Conservation (phyloP, 163 green algal species). For the Smithsoniella earleae region DNA sequence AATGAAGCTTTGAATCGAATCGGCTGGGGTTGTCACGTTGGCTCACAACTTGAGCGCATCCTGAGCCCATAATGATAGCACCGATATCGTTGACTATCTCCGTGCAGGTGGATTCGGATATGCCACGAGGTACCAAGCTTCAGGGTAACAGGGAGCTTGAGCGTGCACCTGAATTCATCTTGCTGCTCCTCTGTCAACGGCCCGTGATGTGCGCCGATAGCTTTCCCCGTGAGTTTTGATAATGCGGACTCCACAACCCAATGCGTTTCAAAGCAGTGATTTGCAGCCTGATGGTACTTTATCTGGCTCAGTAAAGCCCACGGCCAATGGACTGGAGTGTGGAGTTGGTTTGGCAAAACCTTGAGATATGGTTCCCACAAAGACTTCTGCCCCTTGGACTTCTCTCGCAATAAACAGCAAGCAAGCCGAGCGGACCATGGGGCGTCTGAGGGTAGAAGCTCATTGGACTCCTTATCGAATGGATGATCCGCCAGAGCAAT, state of each 20-base stretch:
- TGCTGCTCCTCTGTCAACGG: constrained; percentile 2
- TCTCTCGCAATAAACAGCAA: constrained; percentile 49
- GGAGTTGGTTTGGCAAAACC: constrained; percentile 32
- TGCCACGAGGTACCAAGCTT: too few relatives aligned
- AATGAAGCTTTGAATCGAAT: too few relatives aligned
- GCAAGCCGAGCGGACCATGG: constrained; percentile 61
- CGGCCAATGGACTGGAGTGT: constrained; percentile 5
- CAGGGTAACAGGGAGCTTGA: too few relatives aligned
- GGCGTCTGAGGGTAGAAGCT: constrained; percentile 40
- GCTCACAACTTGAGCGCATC: too few relatives aligned
- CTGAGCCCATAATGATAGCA: too few relatives aligned
- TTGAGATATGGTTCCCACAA: constrained; percentile 56
- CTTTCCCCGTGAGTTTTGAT: neutral
- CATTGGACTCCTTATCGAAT: constrained; percentile 45
- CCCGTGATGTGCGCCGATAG: neutral
- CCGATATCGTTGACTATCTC: too few relatives aligned
- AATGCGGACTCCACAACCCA: constrained; percentile 12
- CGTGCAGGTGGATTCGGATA: too few relatives aligned
- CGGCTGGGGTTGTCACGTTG: too few relatives aligned
- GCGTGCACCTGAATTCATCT: constrained; percentile 1
- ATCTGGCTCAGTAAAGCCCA: constrained; percentile 15
- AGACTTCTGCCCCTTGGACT: constrained; percentile 36
- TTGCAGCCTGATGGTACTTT: constrained; percentile 27
- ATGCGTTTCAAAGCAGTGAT: constrained; percentile 27
- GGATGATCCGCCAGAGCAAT: constrained; percentile 56